Evolutionary conservation across 1,284 basidiomycete genomes (phyloP).

Genomic region (Cryptococcus sp.): DNA sequence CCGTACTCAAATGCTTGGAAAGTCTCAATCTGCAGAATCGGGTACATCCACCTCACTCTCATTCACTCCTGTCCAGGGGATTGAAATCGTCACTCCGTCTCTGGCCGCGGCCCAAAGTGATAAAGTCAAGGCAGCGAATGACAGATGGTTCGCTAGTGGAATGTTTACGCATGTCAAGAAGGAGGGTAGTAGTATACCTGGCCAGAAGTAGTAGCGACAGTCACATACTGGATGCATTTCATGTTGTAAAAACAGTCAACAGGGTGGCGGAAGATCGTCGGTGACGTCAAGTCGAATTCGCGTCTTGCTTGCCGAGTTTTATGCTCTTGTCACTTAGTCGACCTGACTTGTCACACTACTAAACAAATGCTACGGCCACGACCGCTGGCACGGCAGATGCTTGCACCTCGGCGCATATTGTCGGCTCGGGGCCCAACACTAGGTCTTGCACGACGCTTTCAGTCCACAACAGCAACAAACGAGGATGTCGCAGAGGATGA

Average conservation of each 20-base stretch:
- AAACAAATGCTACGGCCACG: neutral
- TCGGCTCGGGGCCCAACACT: neutral
- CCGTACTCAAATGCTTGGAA: constrained; percentile 74
- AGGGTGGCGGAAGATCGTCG: no score
- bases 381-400: neutral
- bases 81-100: constrained; percentile 78
- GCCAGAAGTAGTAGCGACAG: constrained; percentile 27
- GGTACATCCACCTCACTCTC: constrained; percentile 88
- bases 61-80: constrained; percentile 96
- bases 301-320: no score
- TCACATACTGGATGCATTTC: no score
- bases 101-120: constrained; percentile 58
- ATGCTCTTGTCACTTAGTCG: no score
- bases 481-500: constrained; percentile 9
- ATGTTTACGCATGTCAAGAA: constrained; percentile 58
- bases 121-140: constrained; percentile 84
- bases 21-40: constrained; percentile 56
- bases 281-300: no score
- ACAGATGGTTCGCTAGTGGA: constrained; percentile 83
- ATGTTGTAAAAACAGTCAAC: no score
- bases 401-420: neutral
- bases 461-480: neutral
- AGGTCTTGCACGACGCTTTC: neutral
- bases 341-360: no score
- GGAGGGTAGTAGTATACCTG: constrained; percentile 40